These are phyloP conservation scores for Suillus subalutaceus DNA, from an alignment of 768 basidiomycete species.

Conservation along the genomic window DNA sequence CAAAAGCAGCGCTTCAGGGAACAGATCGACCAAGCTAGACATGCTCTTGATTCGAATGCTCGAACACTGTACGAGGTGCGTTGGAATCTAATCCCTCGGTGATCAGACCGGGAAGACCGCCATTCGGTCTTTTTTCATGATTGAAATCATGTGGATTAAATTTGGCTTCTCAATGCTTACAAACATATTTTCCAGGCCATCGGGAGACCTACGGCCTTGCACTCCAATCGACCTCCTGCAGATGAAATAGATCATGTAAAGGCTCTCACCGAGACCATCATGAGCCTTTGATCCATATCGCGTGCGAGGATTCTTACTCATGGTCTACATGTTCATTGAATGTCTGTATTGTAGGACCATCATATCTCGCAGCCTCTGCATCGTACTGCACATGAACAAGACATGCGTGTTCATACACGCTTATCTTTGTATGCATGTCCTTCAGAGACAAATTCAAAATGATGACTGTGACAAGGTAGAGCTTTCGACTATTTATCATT, in stretches of 20 bases:
- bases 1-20: slow-evolving; percentile 25
- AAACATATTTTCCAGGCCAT: neutral
- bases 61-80: slow-evolving; percentile 29
- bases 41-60: slow-evolving; percentile 29
- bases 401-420: neutral
- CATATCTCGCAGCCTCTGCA: neutral
- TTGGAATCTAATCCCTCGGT: neutral
- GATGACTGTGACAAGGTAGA: neutral
- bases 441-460: neutral
- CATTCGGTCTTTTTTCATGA: neutral
- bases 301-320: neutral
- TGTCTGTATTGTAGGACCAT: neutral
- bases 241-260: slow-evolving; percentile 7
- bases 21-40: slow-evolving; percentile 26
- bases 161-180: neutral
- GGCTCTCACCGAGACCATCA: slow-evolving; percentile 6
- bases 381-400: neutral
- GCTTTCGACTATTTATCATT: neutral
- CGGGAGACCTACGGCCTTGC: neutral
- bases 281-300: neutral
- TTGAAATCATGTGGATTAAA: neutral
- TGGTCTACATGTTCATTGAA: neutral
- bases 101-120: neutral
- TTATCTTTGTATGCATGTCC: neutral
- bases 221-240: neutral